These are phyloP conservation scores for Lentithecium fluviatile DNA, from an alignment of 495 filamentous ascomycete genomes.

Conservation along the genomic window DNA sequence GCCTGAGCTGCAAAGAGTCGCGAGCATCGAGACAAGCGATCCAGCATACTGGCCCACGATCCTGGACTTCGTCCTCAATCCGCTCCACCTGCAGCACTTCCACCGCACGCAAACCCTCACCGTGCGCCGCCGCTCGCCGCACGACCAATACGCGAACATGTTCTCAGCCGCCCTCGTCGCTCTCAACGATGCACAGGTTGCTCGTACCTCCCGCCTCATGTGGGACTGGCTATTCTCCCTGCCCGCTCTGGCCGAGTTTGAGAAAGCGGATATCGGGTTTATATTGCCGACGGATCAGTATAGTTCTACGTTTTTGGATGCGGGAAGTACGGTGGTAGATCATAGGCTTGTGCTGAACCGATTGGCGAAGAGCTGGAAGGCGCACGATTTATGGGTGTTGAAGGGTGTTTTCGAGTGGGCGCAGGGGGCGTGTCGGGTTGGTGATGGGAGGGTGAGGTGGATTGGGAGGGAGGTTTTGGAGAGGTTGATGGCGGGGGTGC, in stretches of 20 bases:
- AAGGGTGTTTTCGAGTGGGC: conserved; percentile 80
- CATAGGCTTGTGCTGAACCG: conserved; percentile 68
- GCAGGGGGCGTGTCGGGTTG: conserved; percentile 49
- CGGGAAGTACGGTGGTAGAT: conserved; percentile 70
- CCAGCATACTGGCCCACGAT: conserved; percentile 82
- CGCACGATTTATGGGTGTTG: conserved; percentile 72
- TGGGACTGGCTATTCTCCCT: conserved; percentile 81
- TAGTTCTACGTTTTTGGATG: conserved; percentile 34
- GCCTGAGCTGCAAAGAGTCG: conserved; percentile 70
- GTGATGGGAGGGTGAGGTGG: conserved; percentile 44
- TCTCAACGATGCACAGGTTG: conserved; percentile 41
- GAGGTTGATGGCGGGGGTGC: conserved; percentile 43
- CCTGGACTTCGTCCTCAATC: conserved; percentile 71
- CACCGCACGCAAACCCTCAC: conserved; percentile 71
- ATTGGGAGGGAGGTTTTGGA: conserved; percentile 43
- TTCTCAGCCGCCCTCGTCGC: conserved; percentile 68
- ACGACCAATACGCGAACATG: conserved; percentile 60
- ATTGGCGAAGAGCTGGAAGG: conserved; percentile 58
- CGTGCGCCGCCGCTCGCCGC: conserved; percentile 72
- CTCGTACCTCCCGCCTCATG: conserved; percentile 33
- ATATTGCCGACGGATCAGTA: conserved; percentile 61
- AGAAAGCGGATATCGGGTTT: conserved; percentile 72
- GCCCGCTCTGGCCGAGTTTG: conserved; percentile 60
- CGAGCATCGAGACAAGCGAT: conserved; percentile 63
- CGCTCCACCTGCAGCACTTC: conserved; percentile 68